Conservation (phyloP, 345 rosid genomes). For the Garcia nutans region DNA sequence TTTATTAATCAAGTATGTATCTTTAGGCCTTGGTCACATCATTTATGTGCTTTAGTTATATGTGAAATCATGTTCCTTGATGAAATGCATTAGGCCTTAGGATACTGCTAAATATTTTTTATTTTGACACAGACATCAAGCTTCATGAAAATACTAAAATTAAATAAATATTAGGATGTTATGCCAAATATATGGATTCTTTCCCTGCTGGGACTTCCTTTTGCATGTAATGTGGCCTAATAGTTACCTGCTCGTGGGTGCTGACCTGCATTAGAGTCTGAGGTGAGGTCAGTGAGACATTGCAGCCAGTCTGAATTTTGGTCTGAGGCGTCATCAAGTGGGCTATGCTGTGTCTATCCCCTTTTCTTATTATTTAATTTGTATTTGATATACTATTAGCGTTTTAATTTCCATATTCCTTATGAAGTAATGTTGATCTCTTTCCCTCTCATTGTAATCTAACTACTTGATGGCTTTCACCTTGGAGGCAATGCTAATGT, state of each 20-base stretch:
- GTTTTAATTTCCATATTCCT: background rate
- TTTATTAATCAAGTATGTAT: slow-evolving; percentile 74
- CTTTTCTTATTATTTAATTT: background rate
- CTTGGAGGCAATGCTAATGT: background rate
- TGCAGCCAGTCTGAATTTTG: no score
- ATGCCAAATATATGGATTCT: no score
- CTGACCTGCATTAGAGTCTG: no score
- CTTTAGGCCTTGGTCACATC: background rate
- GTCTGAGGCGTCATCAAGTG: background rate
- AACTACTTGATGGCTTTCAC: background rate
- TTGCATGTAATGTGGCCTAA: no score
- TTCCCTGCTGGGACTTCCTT: no score
- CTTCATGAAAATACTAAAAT: background rate
- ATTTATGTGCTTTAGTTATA: background rate
- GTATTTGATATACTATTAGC: background rate
- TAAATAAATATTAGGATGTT: no score
- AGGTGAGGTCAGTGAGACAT: no score
- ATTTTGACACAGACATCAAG: background rate
- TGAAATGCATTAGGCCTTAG: background rate
- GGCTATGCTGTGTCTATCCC: background rate
- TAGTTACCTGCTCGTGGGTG: no score
- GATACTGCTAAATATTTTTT: background rate
- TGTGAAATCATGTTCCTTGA: background rate
- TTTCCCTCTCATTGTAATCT: background rate
- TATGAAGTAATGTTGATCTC: background rate